Conservation (phyloP, 305 asterid genomes). For the Stenogyne calaminthoides region DNA sequence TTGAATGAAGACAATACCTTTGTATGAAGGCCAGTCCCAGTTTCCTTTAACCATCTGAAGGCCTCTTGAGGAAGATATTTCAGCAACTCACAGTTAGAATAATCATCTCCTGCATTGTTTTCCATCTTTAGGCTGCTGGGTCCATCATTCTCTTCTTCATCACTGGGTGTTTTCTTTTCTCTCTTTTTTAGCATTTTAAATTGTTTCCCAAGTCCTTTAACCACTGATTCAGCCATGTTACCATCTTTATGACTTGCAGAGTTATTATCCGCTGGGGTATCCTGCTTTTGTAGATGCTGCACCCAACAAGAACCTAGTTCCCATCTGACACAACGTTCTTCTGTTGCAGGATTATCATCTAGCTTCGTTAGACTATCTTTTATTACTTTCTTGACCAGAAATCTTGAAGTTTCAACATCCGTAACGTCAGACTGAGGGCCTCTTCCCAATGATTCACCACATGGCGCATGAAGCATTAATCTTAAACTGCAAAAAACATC, state of each 20-base stretch:
- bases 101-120: conserved; percentile 44
- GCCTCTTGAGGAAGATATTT: conserved; percentile 76
- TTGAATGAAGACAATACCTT: conserved; percentile 53
- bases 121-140: conserved; percentile 48
- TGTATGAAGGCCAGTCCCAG: conserved; percentile 77
- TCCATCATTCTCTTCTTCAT: conserved; percentile 49
- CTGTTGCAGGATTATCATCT: conserved; percentile 40
- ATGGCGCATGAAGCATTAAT: conserved; percentile 62
- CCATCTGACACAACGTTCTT: conserved; percentile 78
- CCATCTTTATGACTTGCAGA: conserved; percentile 54
- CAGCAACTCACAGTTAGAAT: conserved; percentile 58
- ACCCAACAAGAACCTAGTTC: conserved; percentile 99
- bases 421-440: conserved; percentile 45
- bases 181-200: conserved; percentile 91
- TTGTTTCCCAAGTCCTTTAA: conserved; percentile 97
- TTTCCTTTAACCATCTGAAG: conserved; percentile 71
- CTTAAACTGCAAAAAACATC: conserved; percentile 74
- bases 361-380: conserved; percentile 65
- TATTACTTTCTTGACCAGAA: conserved; percentile 61
- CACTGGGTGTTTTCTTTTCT: conserved; percentile 50
- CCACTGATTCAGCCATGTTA: conserved; percentile 66
- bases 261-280: conserved; percentile 47
- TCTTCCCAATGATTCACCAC: conserved; percentile 49
- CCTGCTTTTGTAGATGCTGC: conserved; percentile 97
- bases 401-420: conserved; percentile 52